phyloP scores from a whole-genome alignment of 2,329 filamentous ascomycete genomes.

The Nakataea oryzae region DNA sequence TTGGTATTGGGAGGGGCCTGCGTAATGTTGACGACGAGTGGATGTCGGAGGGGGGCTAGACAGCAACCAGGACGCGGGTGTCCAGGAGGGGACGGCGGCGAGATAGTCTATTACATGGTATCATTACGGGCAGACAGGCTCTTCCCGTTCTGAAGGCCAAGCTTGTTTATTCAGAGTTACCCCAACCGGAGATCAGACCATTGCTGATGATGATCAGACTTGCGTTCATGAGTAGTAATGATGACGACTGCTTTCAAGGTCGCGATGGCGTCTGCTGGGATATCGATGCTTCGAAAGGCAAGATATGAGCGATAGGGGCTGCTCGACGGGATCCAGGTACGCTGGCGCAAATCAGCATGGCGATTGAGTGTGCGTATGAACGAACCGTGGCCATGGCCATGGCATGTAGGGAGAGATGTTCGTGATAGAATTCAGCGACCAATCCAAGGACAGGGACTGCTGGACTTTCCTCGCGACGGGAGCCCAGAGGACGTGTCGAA shows the following conservation, averaged over 20 bases:
- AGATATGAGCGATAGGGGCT: not conserved
- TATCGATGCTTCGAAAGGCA: not conserved
- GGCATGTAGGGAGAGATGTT: too few relatives aligned
- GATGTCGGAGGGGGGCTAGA: not conserved
- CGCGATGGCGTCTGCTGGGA: too few relatives aligned
- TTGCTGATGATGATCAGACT: not conserved
- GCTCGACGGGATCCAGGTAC: not conserved
- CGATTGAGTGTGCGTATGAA: too few relatives aligned
- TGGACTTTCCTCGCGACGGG: too few relatives aligned
- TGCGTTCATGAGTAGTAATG: too few relatives aligned
- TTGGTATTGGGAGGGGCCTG: not conserved
- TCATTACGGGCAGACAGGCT: not conserved
- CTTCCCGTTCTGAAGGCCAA: not conserved
- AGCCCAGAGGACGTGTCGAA: too few relatives aligned
- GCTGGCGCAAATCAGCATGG: not conserved
- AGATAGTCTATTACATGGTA: not conserved
- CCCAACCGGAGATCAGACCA: not conserved
- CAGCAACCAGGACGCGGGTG: not conserved
- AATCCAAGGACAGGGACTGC: too few relatives aligned
- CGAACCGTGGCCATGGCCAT: too few relatives aligned
- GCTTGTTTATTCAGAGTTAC: not conserved
- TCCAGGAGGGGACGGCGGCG: not conserved
- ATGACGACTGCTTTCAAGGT: too few relatives aligned
- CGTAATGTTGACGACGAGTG: not conserved
- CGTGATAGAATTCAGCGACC: too few relatives aligned